A percentile compares a stretch with the other conserved stretches of the same genome.
Evolutionary conservation across 139 green algal species (phyloP).

Genomic region (Picochlorum sp.): DNA sequence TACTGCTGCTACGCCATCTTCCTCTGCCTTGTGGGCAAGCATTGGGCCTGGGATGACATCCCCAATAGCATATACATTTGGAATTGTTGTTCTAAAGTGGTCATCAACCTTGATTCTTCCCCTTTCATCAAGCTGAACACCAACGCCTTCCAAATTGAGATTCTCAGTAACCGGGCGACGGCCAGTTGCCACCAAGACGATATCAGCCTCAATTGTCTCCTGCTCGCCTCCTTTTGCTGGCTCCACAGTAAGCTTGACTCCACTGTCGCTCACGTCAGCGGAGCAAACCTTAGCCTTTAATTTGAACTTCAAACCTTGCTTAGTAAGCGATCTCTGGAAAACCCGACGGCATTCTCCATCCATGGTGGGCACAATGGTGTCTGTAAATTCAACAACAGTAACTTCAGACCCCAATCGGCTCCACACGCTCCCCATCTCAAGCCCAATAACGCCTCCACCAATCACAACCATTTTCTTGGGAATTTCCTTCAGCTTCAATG

Average conservation of each 20-base stretch:
- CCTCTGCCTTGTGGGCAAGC: slow-evolving; percentile 99
- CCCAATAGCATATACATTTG: slow-evolving; percentile 84
- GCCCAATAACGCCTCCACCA: slow-evolving; percentile 91
- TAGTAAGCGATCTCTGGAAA: slow-evolving; percentile 87
- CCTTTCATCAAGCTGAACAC: slow-evolving; percentile 66
- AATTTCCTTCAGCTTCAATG: slow-evolving; percentile 76
- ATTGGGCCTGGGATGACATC: slow-evolving; percentile 90
- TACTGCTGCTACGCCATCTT: slow-evolving; percentile 93
- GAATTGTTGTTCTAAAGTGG: slow-evolving; percentile 59
- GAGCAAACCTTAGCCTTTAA: slow-evolving; percentile 76
- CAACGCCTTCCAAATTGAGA: slow-evolving; percentile 81
- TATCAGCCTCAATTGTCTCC: slow-evolving; percentile 70
- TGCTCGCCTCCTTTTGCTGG: slow-evolving; percentile 57
- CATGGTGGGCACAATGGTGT: slow-evolving; percentile 87
- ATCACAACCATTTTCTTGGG: slow-evolving; percentile 93
- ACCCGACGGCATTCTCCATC: slow-evolving; percentile 73
- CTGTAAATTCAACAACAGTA: slow-evolving; percentile 92
- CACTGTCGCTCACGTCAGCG: slow-evolving; percentile 43
- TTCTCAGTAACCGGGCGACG: slow-evolving; percentile 59
- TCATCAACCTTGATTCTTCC: slow-evolving; percentile 73
- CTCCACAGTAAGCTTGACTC: slow-evolving; percentile 58
- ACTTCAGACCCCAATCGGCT: slow-evolving; percentile 81
- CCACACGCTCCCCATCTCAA: slow-evolving; percentile 98
- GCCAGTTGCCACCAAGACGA: slow-evolving; percentile 88
- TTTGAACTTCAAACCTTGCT: slow-evolving; percentile 99